These are phyloP conservation scores for Pyrrhoderma lamaoense DNA, from an alignment of 1,284 basidiomycete genomes.

Conservation along the genomic window DNA sequence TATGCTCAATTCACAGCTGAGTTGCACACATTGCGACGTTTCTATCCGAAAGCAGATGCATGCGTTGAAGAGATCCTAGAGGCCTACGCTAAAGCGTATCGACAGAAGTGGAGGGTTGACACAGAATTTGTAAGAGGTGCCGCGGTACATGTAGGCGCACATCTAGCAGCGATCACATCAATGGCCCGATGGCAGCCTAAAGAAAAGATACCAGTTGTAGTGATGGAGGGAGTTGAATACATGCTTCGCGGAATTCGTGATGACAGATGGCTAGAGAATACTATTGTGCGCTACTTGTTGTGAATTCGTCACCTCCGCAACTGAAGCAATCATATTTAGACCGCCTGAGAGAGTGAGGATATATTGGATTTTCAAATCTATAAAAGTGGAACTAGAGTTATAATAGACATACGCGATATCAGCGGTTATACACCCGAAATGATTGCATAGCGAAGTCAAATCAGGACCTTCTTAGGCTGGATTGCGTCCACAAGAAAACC, in stretches of 20 bases:
- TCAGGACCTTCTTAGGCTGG: too few relatives aligned
- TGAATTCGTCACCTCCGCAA: too few relatives aligned
- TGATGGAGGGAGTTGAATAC: conserved; percentile 39
- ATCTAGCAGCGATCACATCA: conserved; percentile 40
- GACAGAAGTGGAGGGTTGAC: conserved; percentile 20
- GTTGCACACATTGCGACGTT: conserved; percentile 39
- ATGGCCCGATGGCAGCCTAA: conserved; percentile 37
- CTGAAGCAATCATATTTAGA: too few relatives aligned
- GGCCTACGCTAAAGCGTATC: conserved; percentile 41
- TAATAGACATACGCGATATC: too few relatives aligned
- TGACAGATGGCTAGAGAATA: conserved; percentile 26
- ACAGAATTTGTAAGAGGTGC: conserved; percentile 26
- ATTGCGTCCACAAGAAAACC: too few relatives aligned
- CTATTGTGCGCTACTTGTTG: conserved; percentile 14
- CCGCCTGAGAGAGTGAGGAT: too few relatives aligned
- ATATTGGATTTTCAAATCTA: too few relatives aligned
- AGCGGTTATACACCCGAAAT: too few relatives aligned
- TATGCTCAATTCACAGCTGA: conserved; percentile 57
- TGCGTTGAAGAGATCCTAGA: conserved; percentile 26
- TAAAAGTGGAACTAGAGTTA: too few relatives aligned
- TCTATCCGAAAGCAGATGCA: conserved; percentile 32
- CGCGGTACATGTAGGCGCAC: conserved; percentile 41
- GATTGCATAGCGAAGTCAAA: too few relatives aligned
- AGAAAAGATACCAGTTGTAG: conserved; percentile 38
- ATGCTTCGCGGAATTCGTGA: conserved; percentile 33